Conservation (phyloP, 352 stramenopile genomes). For the Phytophthora fragariaefolia region DNA sequence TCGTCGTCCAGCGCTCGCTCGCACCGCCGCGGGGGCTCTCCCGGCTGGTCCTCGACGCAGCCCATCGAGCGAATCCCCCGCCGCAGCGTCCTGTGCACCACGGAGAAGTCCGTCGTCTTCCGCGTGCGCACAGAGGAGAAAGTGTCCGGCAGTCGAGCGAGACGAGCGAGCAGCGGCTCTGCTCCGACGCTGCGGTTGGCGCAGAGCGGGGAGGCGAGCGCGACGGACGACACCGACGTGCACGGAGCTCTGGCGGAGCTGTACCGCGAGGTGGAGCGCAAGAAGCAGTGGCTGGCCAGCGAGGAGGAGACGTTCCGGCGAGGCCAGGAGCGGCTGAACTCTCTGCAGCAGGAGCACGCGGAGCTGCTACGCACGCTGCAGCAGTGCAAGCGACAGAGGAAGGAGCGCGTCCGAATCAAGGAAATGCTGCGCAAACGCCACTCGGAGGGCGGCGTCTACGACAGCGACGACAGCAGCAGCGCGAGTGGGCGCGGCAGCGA, state of each 20-base stretch:
- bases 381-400: conserved; percentile 43
- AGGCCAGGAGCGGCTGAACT: conserved; percentile 36
- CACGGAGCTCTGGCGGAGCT: conserved; percentile 42
- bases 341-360: conserved; percentile 49
- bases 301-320: conserved; percentile 42
- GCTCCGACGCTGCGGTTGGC: conserved; percentile 15
- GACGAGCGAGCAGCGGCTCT: conserved; percentile 11
- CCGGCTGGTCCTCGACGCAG: conserved; percentile 18
- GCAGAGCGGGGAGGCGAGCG: neutral
- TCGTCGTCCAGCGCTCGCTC: conserved; percentile 30
- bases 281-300: conserved; percentile 43
- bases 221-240: conserved; percentile 32
- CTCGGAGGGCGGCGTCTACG: conserved; percentile 10
- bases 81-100: conserved; percentile 27
- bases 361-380: conserved; percentile 46
- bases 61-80: neutral
- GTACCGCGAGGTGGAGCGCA: conserved; percentile 34
- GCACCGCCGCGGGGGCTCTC: conserved; percentile 8
- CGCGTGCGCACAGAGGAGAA: conserved; percentile 38
- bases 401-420: conserved; percentile 43
- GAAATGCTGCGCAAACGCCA: conserved; percentile 37
- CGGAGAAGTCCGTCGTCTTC: conserved; percentile 43
- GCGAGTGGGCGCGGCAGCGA: conserved; percentile 19
- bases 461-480: conserved; percentile 20
- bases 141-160: conserved; percentile 6